Base-by-base conservation (phyloP, 2,329 filamentous ascomycete species). In the Apiospora kogelbergensis region DNA sequence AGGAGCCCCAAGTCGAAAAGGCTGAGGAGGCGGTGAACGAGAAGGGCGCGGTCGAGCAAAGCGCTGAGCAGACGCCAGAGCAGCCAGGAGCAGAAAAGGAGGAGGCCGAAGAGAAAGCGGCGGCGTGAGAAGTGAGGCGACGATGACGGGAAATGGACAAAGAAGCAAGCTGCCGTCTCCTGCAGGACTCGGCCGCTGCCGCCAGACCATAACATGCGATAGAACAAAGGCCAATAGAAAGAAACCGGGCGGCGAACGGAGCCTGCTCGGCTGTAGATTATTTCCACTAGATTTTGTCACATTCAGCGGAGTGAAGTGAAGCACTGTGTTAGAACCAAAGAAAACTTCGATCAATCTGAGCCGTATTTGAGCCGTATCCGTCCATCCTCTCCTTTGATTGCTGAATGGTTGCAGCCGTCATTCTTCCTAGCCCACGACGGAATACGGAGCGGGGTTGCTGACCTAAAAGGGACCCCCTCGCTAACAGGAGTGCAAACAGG, bases 1-100 rank as follows among this genome's bases (percentile, higher is more conserved):
- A 90, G 68, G 84, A 82, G 66, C 63, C 40, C n/a, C n/a, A 24
- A 20, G 63, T 44, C 1, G 63, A 17, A 15, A 24, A 42, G 63
- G n/a, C n/a, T 15, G 33, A 41, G 26, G 20, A 42, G 15, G 11
- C 9, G 60, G 22, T 9, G 17, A 22, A 26, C 20, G 37, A 65
- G 24, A 41, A 65, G 63, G 37, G 17, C 9, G 13, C 10, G 41
- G 37, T 44, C n/a, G 37, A 44, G 17, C 37, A 65, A 3, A 30
- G n/a, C 17, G n/a, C 26, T 9, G 24, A 42, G n/a, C 37, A 65
- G 40, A 42, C 41, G n/a, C 37, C 63, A 44, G 37, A 22, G 63
- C 37, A 44, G 26, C 26, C 53, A 37, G 30, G 37, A n/a, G 26
- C 53, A 15, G 53, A 37, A 37, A n/a, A 60, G 48, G 26, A 37